Base-by-base conservation (phyloP, 1,284 basidiomycete genomes). In the Phellopilus nigrolimitatus region DNA sequence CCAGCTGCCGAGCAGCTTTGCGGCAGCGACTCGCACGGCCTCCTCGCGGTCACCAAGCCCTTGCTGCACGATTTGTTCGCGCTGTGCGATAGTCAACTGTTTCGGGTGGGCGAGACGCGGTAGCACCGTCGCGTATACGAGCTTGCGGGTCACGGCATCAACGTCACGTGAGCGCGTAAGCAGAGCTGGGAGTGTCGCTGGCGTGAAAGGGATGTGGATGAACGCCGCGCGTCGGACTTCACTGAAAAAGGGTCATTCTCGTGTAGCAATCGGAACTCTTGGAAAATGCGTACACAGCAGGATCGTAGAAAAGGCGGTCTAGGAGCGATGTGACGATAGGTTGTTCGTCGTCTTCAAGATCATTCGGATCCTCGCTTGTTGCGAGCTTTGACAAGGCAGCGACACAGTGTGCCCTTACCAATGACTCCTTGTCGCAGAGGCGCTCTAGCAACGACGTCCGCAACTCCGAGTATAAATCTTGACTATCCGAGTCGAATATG, bases 141-240 rank as follows among this genome's bases (percentile, higher is more conserved):
- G 80, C 52, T 86, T 87, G 46, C 95, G 86, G 24, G 90, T 86
- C 50, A 84, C 74, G 0, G 86, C 76, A 61, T 98, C 95, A 28
- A 87, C 75, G 65, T 98, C 95, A 53, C 92, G 83, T 0, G 90
- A 88, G 15, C 95, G 82, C 3, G 81, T 77, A 33, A 99, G 78
- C 42, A 98, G 75, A 6, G 76, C 66, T 1, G 84, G 75, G 0
- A 97, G 70, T 0, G 85, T 86, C 0, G 68, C 64, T 1, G 73
- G 71, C 1, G 77, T 76, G 13, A 87, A 70, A 1, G 89, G 85
- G 1, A 95, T 72, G 60, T 92, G 88, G 56, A 92, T 74, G 0
- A 99, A 75, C 0, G 89, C 86, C 0, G 91, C 88, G 19, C 92
- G 82, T 10, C 95, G 90, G 6, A 97, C 95, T 61, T 98, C 95